These are phyloP conservation scores for Neovahlkampfia damariscottae DNA, from an alignment of 78 protist genomes.

Conservation along the genomic window DNA sequence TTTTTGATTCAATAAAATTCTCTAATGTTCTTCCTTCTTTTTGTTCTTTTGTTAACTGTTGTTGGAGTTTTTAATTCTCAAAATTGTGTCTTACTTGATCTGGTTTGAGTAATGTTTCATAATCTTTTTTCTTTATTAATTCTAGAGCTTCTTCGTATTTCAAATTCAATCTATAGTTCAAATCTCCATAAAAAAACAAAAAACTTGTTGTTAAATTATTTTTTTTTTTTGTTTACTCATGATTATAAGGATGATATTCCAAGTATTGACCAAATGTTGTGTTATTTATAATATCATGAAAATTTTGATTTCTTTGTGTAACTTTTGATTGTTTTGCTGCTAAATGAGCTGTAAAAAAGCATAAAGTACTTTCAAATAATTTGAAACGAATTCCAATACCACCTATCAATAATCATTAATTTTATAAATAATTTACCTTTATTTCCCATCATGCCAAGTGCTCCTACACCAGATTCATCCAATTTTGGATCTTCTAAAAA, in stretches of 20 bases:
- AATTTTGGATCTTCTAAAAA: conserved; percentile 16
- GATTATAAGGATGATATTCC: background rate
- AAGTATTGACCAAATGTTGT: background rate
- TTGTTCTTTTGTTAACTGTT: background rate
- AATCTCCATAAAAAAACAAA: conserved; percentile 37
- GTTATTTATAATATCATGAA: conserved; percentile 33
- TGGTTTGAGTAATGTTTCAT: background rate
- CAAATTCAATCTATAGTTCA: conserved; percentile 41
- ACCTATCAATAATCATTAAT: too few species aligned
- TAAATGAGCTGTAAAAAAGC: conserved; percentile 69
- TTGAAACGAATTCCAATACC: conserved; percentile 63
- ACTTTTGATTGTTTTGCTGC: conserved; percentile 81
- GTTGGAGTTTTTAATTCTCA: background rate
- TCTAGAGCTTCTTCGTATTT: background rate
- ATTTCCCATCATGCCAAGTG: conserved; percentile 81
- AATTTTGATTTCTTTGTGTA: conserved; percentile 60
- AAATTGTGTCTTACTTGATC: background rate
- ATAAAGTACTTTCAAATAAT: conserved; percentile 43
- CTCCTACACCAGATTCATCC: conserved; percentile 27
- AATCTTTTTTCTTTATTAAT: background rate
- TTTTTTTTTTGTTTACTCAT: too few species aligned
- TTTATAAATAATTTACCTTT: too few species aligned
- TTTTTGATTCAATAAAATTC: conserved; percentile 13
- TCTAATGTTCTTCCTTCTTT: background rate
- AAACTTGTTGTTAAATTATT: too few species aligned